Conservation (phyloP, 306 rosid genomes). For the Casuarina cunninghamiana region DNA sequence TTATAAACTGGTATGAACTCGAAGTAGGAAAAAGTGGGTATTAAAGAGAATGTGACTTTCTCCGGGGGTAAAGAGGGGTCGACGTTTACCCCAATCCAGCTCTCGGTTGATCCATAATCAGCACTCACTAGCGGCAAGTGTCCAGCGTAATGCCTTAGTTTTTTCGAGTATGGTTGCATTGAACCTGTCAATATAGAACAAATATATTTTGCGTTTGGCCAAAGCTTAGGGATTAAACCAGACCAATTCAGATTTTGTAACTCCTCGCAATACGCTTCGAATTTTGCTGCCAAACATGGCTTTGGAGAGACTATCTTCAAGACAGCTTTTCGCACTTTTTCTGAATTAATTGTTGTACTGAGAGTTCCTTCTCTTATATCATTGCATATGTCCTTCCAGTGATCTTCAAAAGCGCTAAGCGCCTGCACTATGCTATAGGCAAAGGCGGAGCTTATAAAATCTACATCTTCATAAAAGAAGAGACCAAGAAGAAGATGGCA, state of each 20-base stretch:
- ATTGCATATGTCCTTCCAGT: constrained; percentile 57
- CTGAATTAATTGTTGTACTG: constrained; percentile 42
- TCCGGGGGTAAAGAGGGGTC: constrained; percentile 80
- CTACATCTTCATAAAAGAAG: constrained; percentile 60
- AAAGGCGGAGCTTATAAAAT: constrained; percentile 79
- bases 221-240: constrained; percentile 68
- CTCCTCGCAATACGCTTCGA: constrained; percentile 50
- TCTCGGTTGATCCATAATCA: constrained; percentile 95
- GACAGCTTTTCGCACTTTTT: constrained; percentile 52
- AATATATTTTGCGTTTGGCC: constrained; percentile 86
- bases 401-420: constrained; percentile 56
- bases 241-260: constrained; percentile 55
- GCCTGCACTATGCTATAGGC: constrained; percentile 81
- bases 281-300: constrained; percentile 47
- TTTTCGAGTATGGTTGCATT: constrained; percentile 80
- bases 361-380: constrained; percentile 60
- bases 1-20: constrained; percentile 82
- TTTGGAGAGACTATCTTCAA: constrained; percentile 52
- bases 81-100: constrained; percentile 93
- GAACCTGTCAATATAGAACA: constrained; percentile 95
- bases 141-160: constrained; percentile 68
- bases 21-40: constrained; percentile 88
- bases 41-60: constrained; percentile 73
- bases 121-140: constrained; percentile 83
- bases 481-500: constrained; percentile 94